Percentiles rank a stretch among this genome's conserved stretches.
Conservation (phyloP, 352 stramenopile genomes). For the Elongisporangium anandrum region DNA sequence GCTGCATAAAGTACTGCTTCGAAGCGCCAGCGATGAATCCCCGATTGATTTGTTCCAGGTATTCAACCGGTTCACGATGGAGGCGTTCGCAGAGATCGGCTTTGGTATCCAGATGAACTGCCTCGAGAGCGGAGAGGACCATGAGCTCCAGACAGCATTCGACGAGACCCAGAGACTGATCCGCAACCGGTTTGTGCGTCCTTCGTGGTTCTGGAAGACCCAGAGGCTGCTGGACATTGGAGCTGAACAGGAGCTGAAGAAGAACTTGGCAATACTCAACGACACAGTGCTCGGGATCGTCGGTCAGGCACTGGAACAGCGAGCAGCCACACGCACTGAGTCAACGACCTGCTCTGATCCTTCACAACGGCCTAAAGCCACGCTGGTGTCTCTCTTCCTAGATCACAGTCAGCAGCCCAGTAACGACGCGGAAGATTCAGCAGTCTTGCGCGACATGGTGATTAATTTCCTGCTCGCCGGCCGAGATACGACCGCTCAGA, state of each 20-base stretch:
- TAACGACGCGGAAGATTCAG: conserved; percentile 14
- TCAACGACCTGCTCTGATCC: conserved; percentile 20
- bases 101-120: conserved; percentile 52
- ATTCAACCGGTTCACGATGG: conserved; percentile 58
- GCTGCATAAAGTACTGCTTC: conserved; percentile 20
- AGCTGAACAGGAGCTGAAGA: conserved; percentile 21
- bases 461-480: conserved; percentile 58
- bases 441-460: conserved; percentile 42
- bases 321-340: background rate
- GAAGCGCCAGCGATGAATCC: background rate
- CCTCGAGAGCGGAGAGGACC: conserved; percentile 25
- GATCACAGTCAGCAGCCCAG: conserved; percentile 2
- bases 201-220: conserved; percentile 41
- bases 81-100: conserved; percentile 64
- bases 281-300: conserved; percentile 33
- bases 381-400: conserved; percentile 6
- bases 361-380: conserved; percentile 15
- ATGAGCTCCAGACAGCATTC: conserved; percentile 50
- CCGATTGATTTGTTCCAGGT: conserved; percentile 35
- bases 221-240: conserved; percentile 28
- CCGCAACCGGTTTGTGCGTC: conserved; percentile 27
- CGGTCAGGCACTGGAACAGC: conserved; percentile 16
- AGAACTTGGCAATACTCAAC: conserved; percentile 30
- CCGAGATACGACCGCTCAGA: conserved; percentile 41
- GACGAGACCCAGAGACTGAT: conserved; percentile 29